Evolutionary conservation across 1,284 basidiomycete genomes (phyloP).

Genomic region (Cronartium quercuum): DNA sequence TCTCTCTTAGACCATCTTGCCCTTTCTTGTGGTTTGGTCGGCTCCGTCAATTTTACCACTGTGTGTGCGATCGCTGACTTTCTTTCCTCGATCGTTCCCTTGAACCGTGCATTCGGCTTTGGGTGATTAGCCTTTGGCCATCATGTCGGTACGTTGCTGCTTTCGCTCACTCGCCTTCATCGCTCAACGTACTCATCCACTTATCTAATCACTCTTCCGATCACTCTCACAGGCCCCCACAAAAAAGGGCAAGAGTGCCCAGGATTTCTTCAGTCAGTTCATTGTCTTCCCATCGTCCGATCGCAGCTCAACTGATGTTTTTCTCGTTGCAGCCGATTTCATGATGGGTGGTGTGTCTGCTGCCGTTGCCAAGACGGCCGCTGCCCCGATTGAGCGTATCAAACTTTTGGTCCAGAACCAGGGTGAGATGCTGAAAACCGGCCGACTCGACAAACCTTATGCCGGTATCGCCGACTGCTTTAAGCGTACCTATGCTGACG

Average conservation of each 20-base stretch:
- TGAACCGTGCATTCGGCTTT: background rate
- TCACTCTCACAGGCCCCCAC: constrained; percentile 3
- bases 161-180: background rate
- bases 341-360: constrained; percentile 74
- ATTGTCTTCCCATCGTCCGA: background rate
- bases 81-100: background rate
- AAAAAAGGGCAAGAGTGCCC: constrained; percentile 37
- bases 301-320: background rate
- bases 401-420: constrained; percentile 97
- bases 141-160: background rate
- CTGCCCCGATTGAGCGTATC: constrained; percentile 98
- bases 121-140: background rate
- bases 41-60: background rate
- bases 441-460: constrained; percentile 57
- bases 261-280: constrained; percentile 39
- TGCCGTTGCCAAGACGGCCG: constrained; percentile 93
- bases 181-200: background rate
- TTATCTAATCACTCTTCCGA: background rate
- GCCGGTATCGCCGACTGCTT: constrained; percentile 89
- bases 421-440: constrained; percentile 52
- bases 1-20: background rate
- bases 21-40: background rate
- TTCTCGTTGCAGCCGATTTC: constrained; percentile 63
- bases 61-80: background rate
- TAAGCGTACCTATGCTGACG: constrained; percentile 75